Percentiles rank a stretch among this genome's conserved stretches.
Evolutionary conservation across 2,329 filamentous ascomycete genomes (phyloP).

Genomic region (Pseudogymnoascus sp.): DNA sequence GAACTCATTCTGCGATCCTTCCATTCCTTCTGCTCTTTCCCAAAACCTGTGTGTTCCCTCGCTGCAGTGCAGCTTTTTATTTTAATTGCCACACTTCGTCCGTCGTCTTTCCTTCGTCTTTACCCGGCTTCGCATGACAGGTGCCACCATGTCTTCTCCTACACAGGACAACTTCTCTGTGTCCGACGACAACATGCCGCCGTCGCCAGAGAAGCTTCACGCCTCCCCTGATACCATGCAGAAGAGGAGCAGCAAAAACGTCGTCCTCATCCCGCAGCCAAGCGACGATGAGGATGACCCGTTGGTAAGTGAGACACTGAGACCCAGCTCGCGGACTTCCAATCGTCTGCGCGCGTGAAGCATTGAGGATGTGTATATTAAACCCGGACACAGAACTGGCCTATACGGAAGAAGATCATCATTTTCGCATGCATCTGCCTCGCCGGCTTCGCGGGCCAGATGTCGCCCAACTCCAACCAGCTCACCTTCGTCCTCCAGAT

Average conservation of each 20-base stretch:
- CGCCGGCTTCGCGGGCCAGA: constrained; percentile 5
- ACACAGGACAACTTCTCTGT: not conserved
- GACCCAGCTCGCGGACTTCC: not conserved
- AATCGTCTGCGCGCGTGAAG: not conserved
- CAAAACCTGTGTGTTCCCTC: not conserved
- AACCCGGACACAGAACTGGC: not conserved
- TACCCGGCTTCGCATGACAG: not conserved
- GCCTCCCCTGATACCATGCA: not conserved
- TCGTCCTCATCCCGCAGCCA: constrained; percentile 41
- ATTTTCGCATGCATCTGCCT: constrained; percentile 3
- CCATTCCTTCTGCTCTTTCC: not conserved
- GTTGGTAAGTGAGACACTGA: constrained; percentile 24
- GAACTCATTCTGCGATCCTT: not conserved
- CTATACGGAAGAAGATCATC: constrained; percentile 3
- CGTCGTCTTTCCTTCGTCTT: not conserved
- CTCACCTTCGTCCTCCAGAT: constrained; percentile 8
- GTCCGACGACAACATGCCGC: not conserved
- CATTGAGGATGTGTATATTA: not conserved
- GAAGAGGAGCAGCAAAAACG: not conserved
- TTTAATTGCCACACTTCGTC: not conserved
- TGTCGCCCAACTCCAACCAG: constrained; percentile 7
- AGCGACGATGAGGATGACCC: constrained; percentile 42
- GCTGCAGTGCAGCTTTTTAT: not conserved
- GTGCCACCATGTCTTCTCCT: not conserved
- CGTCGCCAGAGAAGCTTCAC: constrained; percentile 4